Evolutionary conservation across 2,329 filamentous ascomycete species (phyloP).

Genomic region (Zymoseptoria ardabiliae): DNA sequence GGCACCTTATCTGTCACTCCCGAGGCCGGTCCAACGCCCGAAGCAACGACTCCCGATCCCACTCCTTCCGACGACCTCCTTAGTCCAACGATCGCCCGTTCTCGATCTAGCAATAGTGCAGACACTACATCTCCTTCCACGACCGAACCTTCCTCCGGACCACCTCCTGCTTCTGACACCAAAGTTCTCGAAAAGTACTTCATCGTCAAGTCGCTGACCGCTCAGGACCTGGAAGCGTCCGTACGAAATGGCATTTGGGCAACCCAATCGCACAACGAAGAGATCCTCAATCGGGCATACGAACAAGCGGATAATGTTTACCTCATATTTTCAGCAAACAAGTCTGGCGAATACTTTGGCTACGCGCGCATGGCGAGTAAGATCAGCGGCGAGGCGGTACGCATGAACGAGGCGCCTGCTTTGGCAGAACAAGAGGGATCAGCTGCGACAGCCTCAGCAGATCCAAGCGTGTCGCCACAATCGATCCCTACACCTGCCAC

Average conservation of each 20-base stretch:
- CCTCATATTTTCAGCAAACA: constrained; percentile 91
- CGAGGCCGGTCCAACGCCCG: not conserved
- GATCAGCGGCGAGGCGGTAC: constrained; percentile 61
- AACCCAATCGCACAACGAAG: constrained; percentile 88
- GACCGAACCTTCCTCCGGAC: constrained; percentile 5
- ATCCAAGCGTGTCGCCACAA: constrained; percentile 58
- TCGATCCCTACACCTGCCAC: constrained; percentile 75
- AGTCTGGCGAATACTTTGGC: constrained; percentile 93
- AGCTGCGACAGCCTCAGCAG: constrained; percentile 10
- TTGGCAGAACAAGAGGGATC: not conserved
- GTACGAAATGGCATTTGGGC: constrained; percentile 87
- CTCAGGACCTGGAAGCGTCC: constrained; percentile 83
- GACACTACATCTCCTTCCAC: not conserved
- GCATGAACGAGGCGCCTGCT: constrained; percentile 8
- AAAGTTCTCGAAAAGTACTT: constrained; percentile 70
- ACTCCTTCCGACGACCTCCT: constrained; percentile 2
- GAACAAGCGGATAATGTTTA: constrained; percentile 78
- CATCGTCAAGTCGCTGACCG: constrained; percentile 83
- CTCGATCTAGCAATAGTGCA: constrained; percentile 8
- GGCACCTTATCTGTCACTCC: not conserved
- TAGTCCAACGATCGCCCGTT: constrained; percentile 20
- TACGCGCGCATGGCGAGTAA: constrained; percentile 84
- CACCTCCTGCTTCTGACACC: constrained; percentile 1
- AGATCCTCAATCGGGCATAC: constrained; percentile 73
- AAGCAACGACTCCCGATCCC: not conserved